Base-by-base conservation (phyloP, 306 rosid species). In the Vicia faba region DNA sequence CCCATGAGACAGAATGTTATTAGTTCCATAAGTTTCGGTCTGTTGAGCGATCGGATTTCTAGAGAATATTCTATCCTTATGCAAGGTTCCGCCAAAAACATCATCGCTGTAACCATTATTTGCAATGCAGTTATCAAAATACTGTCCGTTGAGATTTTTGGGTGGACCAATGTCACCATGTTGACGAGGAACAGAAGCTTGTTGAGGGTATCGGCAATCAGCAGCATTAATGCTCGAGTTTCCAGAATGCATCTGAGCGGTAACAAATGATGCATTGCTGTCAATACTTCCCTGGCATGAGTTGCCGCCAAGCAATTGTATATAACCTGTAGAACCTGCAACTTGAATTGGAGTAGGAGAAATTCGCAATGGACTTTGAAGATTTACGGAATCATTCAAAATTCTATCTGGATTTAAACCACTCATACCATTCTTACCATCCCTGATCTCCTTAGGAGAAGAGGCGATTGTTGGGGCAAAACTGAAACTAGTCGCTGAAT, bases 221-320 rank as follows among this genome's bases (percentile, higher is more conserved):
- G 72, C 45, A 50, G 54, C 23, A 14, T 54, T 55, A 19, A 67
- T 26, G 68, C 54, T 49, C 35, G 83, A 71, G 69, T 73, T 67
- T 60, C 78, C 78, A 18, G 83, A 74, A 9, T 64, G 58, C 20
- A 79, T 38, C 74, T 70, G 87, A 58, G 84, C 54, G 44, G 83
- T 61, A 48, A 61, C 14, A 65, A 75, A 83, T 55, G 91, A 75
- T 8, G 69, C 33, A 66, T 53, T 82, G 70, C 86, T 84, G 36
- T 84, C 86, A 61, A 43, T 44, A 68, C 79, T 75, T 50, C 68
- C 84, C 49, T 60, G 79, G 72, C 72, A 66, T 29, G 89, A 84
- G 71, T 72, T 62, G 63, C 74, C 57, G 44, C 78, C 74, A 8
- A 66, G 70, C 70, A 84, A 78, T 25, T 79, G 87, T 33, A 55